phyloP scores from a whole-genome alignment of 2,329 filamentous ascomycete genomes.

The Alternaria burnsii region DNA sequence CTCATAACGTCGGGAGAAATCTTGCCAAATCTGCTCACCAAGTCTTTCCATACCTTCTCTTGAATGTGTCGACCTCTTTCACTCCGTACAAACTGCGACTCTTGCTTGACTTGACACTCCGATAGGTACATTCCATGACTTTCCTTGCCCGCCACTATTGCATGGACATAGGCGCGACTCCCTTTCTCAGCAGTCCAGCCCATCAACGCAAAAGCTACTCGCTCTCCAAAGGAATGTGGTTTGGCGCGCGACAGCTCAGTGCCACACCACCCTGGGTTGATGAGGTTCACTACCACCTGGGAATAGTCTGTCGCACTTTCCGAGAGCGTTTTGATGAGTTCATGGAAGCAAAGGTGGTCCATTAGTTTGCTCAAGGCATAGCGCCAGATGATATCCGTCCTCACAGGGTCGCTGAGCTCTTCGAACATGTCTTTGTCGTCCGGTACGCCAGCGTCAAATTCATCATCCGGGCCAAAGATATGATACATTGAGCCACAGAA shows the following conservation, averaged over 20 bases:
- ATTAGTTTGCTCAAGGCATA: conserved; percentile 20
- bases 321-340: neutral
- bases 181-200: conserved; percentile 19
- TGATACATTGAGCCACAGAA: conserved; percentile 22
- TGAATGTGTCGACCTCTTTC: conserved; percentile 10
- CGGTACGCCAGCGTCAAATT: neutral
- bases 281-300: conserved; percentile 9
- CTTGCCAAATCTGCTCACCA: neutral
- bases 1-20: neutral
- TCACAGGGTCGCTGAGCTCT: conserved; percentile 9
- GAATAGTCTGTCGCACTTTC: neutral
- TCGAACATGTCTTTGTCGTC: conserved; percentile 14
- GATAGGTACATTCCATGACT: conserved; percentile 18
- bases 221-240: conserved; percentile 4
- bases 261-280: conserved; percentile 9
- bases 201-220: conserved; percentile 10
- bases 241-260: conserved; percentile 18
- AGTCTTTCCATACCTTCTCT: conserved; percentile 11
- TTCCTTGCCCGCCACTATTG: conserved; percentile 12
- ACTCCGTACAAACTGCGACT: conserved; percentile 14
- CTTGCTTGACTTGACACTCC: conserved; percentile 8
- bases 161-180: conserved; percentile 13
- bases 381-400: conserved; percentile 14
- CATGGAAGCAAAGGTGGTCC: conserved; percentile 16
- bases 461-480: conserved; percentile 1